Conservation (phyloP, 176 grass and related monocot genomes). For the Rhynchospora tenuis region DNA sequence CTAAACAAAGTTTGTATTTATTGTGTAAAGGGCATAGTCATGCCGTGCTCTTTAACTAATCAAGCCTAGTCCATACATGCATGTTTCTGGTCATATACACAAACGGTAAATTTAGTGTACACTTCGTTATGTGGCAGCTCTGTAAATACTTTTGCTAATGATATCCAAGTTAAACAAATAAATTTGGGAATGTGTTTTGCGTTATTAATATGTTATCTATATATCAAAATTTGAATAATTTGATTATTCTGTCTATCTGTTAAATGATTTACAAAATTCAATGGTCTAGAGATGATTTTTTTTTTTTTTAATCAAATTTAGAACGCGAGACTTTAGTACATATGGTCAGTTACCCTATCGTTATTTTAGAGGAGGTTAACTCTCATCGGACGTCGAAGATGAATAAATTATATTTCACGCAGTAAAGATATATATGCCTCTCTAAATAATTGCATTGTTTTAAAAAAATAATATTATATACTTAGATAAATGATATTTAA, state of each 20-base stretch:
- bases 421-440: too few relatives aligned
- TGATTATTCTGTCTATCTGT: background rate
- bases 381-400: too few relatives aligned
- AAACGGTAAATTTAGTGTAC: background rate
- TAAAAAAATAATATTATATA: background rate
- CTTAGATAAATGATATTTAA: background rate
- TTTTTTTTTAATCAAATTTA: too few relatives aligned
- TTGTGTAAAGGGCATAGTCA: background rate
- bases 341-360: too few relatives aligned
- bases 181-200: background rate
- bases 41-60: background rate
- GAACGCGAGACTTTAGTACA: too few relatives aligned
- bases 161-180: background rate
- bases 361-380: too few relatives aligned
- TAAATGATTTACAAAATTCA: background rate
- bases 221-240: background rate
- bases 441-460: too few relatives aligned
- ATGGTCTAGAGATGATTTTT: background rate
- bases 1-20: background rate
- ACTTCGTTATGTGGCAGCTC: background rate
- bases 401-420: too few relatives aligned
- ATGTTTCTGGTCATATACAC: background rate
- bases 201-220: background rate
- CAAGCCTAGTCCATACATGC: background rate
- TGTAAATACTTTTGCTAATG: background rate